These are phyloP conservation scores for Physaria fendleri DNA, from an alignment of 345 rosid genomes.

Conservation along the genomic window DNA sequence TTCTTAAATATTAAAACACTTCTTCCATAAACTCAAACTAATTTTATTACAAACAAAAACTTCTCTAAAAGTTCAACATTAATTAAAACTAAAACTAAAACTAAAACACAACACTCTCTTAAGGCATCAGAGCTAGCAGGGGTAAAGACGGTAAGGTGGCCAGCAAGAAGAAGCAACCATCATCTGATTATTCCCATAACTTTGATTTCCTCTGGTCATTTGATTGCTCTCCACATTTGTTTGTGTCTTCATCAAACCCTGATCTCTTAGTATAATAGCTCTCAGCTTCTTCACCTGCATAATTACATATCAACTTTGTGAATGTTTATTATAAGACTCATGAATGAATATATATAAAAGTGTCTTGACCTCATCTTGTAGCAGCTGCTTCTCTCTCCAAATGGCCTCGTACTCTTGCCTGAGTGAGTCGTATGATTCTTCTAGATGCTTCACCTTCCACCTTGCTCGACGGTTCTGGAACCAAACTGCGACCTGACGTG, in stretches of 20 bases:
- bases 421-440: slow-evolving; percentile 56
- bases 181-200: not conserved
- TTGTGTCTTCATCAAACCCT: not conserved
- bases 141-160: not conserved
- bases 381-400: slow-evolving; percentile 53
- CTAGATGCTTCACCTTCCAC: slow-evolving; percentile 78
- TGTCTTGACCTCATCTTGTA: slow-evolving; percentile 52
- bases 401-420: slow-evolving; percentile 49
- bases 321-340: not conserved
- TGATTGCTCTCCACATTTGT: too few relatives aligned
- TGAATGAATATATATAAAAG: too few relatives aligned
- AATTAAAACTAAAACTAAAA: too few relatives aligned
- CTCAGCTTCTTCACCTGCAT: slow-evolving; percentile 9
- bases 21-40: too few relatives aligned
- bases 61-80: too few relatives aligned
- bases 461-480: slow-evolving; percentile 72
- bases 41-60: too few relatives aligned
- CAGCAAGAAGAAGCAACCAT: not conserved
- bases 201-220: not conserved
- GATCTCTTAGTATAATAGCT: not conserved
- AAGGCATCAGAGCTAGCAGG: not conserved
- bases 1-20: too few relatives aligned
- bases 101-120: too few relatives aligned
- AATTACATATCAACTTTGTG: not conserved
- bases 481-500: slow-evolving; percentile 77